phyloP scores from a whole-genome alignment of 768 basidiomycete species.

The Lentinus tigrinus region DNA sequence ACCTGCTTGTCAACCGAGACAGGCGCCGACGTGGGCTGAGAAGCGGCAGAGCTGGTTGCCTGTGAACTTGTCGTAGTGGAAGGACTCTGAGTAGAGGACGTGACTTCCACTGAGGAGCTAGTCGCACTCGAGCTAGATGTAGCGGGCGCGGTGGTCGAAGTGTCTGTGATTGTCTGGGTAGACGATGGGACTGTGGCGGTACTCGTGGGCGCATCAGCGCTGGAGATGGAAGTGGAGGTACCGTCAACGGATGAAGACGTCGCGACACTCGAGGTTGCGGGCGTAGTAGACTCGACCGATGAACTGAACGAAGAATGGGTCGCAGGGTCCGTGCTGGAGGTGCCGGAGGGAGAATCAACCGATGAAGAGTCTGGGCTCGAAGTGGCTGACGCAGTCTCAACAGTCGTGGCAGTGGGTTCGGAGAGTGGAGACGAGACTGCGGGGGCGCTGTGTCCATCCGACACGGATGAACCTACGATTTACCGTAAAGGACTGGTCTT shows the following conservation, averaged over 20 bases:
- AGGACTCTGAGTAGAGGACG: not conserved
- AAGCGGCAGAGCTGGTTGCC: constrained; percentile 1
- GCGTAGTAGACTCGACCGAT: not conserved
- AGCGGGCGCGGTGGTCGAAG: not conserved
- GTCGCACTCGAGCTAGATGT: not conserved
- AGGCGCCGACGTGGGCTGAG: constrained; percentile 34
- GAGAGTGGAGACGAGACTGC: not conserved
- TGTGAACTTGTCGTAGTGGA: not conserved
- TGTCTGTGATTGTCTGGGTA: not conserved
- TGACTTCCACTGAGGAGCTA: not conserved
- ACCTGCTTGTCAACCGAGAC: constrained; percentile 31
- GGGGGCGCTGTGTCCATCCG: too few species aligned
- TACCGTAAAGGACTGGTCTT: too few species aligned
- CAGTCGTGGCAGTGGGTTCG: not conserved
- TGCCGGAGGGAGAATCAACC: not conserved
- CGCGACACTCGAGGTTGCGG: not conserved
- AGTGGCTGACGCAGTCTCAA: not conserved
- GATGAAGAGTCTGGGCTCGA: not conserved
- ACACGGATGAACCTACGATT: too few species aligned
- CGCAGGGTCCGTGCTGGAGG: not conserved
- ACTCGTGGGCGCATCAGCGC: not conserved
- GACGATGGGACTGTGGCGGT: not conserved
- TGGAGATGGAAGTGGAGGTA: not conserved
- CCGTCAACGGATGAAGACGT: not conserved
- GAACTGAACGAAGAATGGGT: not conserved